phyloP scores from a whole-genome alignment of 1,284 basidiomycete genomes.

The Trichosporon faecale region DNA sequence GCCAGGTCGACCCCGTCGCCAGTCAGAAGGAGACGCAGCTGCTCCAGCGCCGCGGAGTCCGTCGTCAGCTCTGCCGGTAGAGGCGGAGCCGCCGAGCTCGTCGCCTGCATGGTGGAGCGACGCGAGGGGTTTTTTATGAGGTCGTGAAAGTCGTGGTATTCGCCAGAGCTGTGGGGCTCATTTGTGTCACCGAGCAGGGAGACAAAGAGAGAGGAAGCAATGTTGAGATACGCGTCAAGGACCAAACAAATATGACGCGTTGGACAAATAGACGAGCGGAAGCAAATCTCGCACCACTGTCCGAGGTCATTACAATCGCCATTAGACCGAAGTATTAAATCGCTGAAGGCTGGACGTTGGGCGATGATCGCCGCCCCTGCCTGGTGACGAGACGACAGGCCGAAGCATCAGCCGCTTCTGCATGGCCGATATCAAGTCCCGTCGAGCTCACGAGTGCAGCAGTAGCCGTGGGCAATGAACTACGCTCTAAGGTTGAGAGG shows the following conservation, averaged over 20 bases:
- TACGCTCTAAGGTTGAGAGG: no score
- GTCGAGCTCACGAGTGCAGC: no score
- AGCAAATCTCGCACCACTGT: not conserved
- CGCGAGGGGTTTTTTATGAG: not conserved
- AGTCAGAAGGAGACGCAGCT: not conserved
- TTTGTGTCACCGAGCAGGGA: not conserved
- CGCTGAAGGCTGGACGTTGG: no score
- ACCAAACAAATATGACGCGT: conserved; percentile 4
- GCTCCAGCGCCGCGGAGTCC: not conserved
- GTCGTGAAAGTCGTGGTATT: not conserved
- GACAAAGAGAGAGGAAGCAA: not conserved
- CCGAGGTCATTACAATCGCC: no score
- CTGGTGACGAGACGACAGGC: no score
- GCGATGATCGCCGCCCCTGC: no score
- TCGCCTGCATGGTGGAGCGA: not conserved
- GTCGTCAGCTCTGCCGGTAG: not conserved
- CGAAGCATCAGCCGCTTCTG: no score
- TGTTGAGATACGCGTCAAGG: not conserved
- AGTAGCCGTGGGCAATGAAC: no score
- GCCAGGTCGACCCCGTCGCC: not conserved
- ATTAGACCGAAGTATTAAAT: no score
- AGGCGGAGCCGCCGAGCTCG: not conserved
- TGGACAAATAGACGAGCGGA: not conserved
- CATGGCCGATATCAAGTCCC: no score
- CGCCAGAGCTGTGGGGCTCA: not conserved